phyloP scores from a whole-genome alignment of 306 rosid species.

The Prunus mira region DNA sequence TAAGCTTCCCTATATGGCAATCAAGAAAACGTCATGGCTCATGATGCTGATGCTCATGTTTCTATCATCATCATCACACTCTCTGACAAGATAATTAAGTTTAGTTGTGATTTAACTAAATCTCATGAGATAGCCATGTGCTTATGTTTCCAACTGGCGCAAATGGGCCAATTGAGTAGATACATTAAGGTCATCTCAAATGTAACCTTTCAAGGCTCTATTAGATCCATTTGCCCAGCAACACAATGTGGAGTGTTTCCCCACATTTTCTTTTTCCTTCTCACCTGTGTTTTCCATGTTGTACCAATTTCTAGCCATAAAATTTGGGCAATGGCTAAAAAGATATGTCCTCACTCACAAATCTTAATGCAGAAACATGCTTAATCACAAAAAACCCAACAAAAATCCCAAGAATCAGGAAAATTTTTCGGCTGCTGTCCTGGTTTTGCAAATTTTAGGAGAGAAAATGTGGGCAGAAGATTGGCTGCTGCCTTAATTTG shows the following conservation, averaged over 20 bases:
- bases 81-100: slow-evolving; percentile 48
- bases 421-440: neutral
- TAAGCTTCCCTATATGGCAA: slow-evolving; percentile 55
- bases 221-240: slow-evolving; percentile 37
- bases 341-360: neutral
- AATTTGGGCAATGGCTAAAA: slow-evolving; percentile 12
- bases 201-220: slow-evolving; percentile 36
- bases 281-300: slow-evolving; percentile 1
- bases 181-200: slow-evolving; percentile 55
- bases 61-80: slow-evolving; percentile 50
- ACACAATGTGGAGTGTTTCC: slow-evolving; percentile 51
- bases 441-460: neutral
- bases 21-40: slow-evolving; percentile 36
- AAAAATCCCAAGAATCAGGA: neutral
- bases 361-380: slow-evolving; percentile 1
- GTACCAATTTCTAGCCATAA: slow-evolving; percentile 13
- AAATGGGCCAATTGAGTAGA: slow-evolving; percentile 62
- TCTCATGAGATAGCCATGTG: slow-evolving; percentile 75
- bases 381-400: neutral
- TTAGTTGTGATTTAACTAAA: slow-evolving; percentile 49
- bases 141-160: slow-evolving; percentile 56
- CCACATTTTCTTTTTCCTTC: slow-evolving; percentile 35
- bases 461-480: neutral
- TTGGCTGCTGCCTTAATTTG: neutral
- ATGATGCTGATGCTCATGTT: slow-evolving; percentile 52